A percentile compares a stretch with the other conserved stretches of the same genome.
Conservation (phyloP, 441 rosid species). For the Adansonia grandidieri region DNA sequence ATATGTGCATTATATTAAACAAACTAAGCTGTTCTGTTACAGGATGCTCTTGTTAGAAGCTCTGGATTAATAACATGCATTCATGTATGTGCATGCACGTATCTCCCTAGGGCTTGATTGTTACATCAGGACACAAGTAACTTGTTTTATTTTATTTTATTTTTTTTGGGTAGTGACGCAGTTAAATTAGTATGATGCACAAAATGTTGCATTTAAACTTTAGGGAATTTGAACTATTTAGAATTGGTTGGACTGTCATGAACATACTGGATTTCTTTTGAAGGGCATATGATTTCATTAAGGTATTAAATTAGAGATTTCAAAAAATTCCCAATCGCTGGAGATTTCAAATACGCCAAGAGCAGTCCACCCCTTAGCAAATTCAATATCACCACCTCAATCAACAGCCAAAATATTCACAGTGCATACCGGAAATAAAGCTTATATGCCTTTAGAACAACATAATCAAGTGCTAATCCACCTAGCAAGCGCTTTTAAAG, state of each 20-base stretch:
- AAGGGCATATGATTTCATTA: conserved; percentile 4
- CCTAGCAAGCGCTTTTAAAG: background rate
- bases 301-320: background rate
- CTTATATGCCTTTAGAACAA: background rate
- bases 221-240: background rate
- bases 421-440: background rate
- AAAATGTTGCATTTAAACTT: background rate
- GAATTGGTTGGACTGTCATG: conserved; percentile 8
- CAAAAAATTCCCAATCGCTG: background rate
- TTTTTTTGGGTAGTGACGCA: background rate
- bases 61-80: background rate
- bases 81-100: background rate
- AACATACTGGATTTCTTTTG: background rate
- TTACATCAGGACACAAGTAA: too few relatives aligned
- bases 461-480: background rate
- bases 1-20: background rate
- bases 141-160: too few relatives aligned
- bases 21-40: background rate
- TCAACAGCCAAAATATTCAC: background rate
- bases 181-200: background rate
- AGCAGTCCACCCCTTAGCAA: background rate
- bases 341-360: background rate
- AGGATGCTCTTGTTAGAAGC: background rate
- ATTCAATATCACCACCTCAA: conserved; percentile 9
- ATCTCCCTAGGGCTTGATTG: background rate